These are phyloP conservation scores for Magnolia sinica DNA, from an alignment of 164 flowering plant species.

Conservation along the genomic window DNA sequence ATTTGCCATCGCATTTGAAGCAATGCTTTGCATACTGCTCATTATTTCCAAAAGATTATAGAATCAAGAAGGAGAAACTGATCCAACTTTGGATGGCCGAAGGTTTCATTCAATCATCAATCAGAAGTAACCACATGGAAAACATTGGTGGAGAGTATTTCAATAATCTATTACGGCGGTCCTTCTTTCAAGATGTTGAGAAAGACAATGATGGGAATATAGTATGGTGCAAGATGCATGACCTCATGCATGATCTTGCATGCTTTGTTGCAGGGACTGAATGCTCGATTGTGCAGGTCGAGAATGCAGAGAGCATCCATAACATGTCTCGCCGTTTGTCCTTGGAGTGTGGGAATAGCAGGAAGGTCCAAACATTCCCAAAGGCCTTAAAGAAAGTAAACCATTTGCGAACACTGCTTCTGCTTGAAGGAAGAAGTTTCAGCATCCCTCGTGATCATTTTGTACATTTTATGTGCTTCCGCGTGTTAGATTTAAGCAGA, in stretches of 20 bases:
- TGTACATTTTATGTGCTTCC: background rate
- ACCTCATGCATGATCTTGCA: slow-evolving; percentile 14
- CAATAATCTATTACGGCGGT: slow-evolving; percentile 1
- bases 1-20: slow-evolving; percentile 18
- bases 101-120: slow-evolving; percentile 6
- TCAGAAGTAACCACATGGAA: slow-evolving; percentile 6
- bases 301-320: no score
- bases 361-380: background rate
- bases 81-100: slow-evolving; percentile 19
- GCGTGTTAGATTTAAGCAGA: background rate
- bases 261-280: background rate
- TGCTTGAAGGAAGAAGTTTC: background rate
- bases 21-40: slow-evolving; percentile 20
- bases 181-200: slow-evolving; percentile 5
- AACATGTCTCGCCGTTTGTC: background rate
- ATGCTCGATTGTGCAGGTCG: background rate
- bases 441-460: background rate
- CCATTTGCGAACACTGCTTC: background rate
- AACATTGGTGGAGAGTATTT: slow-evolving; percentile 2
- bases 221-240: slow-evolving; percentile 11
- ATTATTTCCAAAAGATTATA: slow-evolving; percentile 15
- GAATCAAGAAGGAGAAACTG: slow-evolving; percentile 3
- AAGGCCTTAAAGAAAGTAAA: background rate
- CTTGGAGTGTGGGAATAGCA: background rate
- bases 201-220: slow-evolving; percentile 1